Conservation (phyloP, 2,329 filamentous ascomycete genomes). For the Pseudogymnoascus sp. region DNA sequence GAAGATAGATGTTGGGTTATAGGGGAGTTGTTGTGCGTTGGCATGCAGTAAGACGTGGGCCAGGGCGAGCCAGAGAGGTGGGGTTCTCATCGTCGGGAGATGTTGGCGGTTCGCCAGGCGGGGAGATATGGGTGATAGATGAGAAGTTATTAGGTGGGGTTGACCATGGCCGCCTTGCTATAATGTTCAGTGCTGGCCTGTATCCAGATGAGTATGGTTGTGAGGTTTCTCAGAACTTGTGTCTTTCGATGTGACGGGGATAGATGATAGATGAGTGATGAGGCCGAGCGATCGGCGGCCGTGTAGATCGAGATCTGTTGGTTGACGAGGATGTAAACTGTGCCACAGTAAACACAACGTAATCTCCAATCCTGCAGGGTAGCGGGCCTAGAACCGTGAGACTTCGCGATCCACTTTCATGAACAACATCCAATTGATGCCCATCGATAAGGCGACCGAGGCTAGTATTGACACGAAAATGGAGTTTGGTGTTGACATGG, state of each 20-base stretch:
- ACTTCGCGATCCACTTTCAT: background rate
- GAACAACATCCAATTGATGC: background rate
- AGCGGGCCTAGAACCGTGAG: background rate
- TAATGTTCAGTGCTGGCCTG: background rate
- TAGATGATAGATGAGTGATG: background rate
- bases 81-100: background rate
- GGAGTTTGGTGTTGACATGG: constrained; percentile 5
- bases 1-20: constrained; percentile 68
- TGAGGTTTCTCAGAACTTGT: background rate
- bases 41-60: background rate
- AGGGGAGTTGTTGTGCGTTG: constrained; percentile 51
- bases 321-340: constrained; percentile 1
- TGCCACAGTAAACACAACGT: background rate
- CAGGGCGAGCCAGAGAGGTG: background rate
- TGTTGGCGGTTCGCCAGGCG: background rate
- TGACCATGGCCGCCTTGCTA: background rate
- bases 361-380: background rate
- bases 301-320: constrained; percentile 7
- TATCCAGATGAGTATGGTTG: background rate
- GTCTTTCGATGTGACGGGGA: background rate
- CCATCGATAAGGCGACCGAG: background rate
- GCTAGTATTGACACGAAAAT: background rate
- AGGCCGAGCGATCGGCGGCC: constrained; percentile 2
- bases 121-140: background rate
- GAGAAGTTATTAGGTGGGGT: background rate